Evolutionary conservation across 2,329 filamentous ascomycete species (phyloP), one percentile per base, ranked within the genome.

Genomic region (Ilyonectria sp.): DNA sequence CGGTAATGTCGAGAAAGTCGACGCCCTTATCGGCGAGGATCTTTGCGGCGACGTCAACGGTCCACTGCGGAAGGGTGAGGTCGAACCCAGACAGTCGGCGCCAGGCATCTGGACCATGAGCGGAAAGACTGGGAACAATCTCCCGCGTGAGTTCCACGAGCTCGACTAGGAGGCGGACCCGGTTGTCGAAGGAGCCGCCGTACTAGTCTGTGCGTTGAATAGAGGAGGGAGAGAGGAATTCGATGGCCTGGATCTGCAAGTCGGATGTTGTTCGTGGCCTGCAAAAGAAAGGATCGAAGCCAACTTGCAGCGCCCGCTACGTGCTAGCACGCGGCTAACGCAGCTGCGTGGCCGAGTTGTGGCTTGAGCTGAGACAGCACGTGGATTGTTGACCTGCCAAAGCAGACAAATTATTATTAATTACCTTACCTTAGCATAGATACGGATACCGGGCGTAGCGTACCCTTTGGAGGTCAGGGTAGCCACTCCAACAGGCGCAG

Each of bases 1-100:
- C 87, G 8, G 88, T 91, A 23, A 94, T 85, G 74, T 95, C 93
- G 8, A 95, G 82, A 11, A 95, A 81, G 77, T 95, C 93, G 6
- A 94, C 86, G 3, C 93, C 93, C 19, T 80, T 83, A 1, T 86
- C 86, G 0, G 89, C 90, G 0, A 95, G 83, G 0, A 89, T 81
- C 60, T 84, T 80, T 19, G 88, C 84, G 0, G 90, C 91, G 59
- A 94, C 87, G 84, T 91, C 92, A 21, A 76, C 60, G n/a, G 67
- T 54, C 93, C 76, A 95, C 73, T 87, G 88, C 63, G 90, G 86
- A 10, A 84, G 78, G 15, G 83, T 82, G 2, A 84, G 84, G 52
- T 86, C 84, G 71, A 87, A 83, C 93, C 90, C 0, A 94, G 84
- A 88, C 91, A 94, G 75, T 94, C 93, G 0, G 89, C 91, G 1